Base-by-base conservation (phyloP, 202 grass and related monocot genomes). In the Elaeis oleifera region DNA sequence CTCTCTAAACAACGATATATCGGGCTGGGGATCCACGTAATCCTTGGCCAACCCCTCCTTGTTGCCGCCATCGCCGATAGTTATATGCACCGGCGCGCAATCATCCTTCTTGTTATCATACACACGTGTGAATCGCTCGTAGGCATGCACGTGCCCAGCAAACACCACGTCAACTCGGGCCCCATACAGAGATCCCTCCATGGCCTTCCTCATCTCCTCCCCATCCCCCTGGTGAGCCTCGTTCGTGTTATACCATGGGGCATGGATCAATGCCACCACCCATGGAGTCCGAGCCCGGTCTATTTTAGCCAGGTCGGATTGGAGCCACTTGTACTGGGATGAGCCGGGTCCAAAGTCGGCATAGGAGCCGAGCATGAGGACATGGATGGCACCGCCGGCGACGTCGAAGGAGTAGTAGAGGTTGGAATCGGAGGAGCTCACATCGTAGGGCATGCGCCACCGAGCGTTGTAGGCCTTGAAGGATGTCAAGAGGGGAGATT, bases 201-300 rank as follows among this genome's bases (percentile, higher is more conserved):
- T 51, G 52, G 86, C 74, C n/a, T 0, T 19, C 17, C 78, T 57
- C 86, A 84, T 84, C 6, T 27, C 61, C 74, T 82, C 86, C 11
- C 78, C 86, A 6, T 89, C 81, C 1, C 73, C 79, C 3, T 49
- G 61, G 67, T 89, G 86, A 4, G 67, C 86, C 18, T 52, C 17
- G 67, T 89, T 89, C 19, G 71, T 80, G 71, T 73, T 89, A 67
- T 89, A 89, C 86, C 81, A 89, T 27, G 86, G 86, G 31, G 81
- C 81, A 64, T 89, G 86, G 67, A 89, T 78, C 19, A 89, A 19
- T n/a, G 81, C 86, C 23, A 89, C n/a, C 56, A 79, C 62, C 66
- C 79, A 89, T 20, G 65, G 49, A 21, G 81, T 60, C 23, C 20
- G 9, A 4, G 18, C 8, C 5, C 39, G 52, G 66, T 65, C 66